Conservation (phyloP, 768 basidiomycete genomes). For the Sarcodon sp. region DNA sequence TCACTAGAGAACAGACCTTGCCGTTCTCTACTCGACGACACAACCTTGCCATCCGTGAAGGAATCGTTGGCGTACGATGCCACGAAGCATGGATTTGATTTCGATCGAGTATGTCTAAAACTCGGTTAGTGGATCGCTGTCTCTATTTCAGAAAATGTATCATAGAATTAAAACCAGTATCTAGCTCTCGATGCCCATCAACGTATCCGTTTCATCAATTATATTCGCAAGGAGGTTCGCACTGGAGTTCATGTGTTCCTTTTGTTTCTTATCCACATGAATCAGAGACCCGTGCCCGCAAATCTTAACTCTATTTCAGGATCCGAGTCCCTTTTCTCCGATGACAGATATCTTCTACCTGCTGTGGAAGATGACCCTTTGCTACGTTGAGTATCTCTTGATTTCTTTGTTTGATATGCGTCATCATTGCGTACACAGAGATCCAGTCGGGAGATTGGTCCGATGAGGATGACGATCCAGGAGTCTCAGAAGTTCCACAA, state of each 20-base stretch:
- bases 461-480: conserved; percentile 50
- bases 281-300: conserved; percentile 38
- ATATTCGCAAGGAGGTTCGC: conserved; percentile 63
- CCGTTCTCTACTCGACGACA: conserved; percentile 66
- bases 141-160: neutral
- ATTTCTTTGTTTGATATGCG: neutral
- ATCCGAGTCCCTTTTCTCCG: conserved; percentile 47
- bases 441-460: conserved; percentile 61
- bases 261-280: conserved; percentile 3
- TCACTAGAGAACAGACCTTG: conserved; percentile 39
- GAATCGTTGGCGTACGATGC: conserved; percentile 55
- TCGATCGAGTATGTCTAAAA: conserved; percentile 33
- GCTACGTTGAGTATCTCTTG: conserved; percentile 48
- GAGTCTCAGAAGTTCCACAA: conserved; percentile 9
- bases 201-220: conserved; percentile 76
- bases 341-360: conserved; percentile 76
- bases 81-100: conserved; percentile 44
- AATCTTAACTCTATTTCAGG: conserved; percentile 37
- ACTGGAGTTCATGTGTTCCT: neutral
- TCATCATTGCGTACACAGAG: conserved; percentile 26
- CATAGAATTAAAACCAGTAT: conserved; percentile 1
- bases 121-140: conserved; percentile 20
- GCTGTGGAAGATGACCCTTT: conserved; percentile 79
- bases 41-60: conserved; percentile 40
- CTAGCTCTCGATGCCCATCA: conserved; percentile 69